Evolutionary conservation across 495 filamentous ascomycete genomes (phyloP).

Genomic region (Xylaria telfairii): DNA sequence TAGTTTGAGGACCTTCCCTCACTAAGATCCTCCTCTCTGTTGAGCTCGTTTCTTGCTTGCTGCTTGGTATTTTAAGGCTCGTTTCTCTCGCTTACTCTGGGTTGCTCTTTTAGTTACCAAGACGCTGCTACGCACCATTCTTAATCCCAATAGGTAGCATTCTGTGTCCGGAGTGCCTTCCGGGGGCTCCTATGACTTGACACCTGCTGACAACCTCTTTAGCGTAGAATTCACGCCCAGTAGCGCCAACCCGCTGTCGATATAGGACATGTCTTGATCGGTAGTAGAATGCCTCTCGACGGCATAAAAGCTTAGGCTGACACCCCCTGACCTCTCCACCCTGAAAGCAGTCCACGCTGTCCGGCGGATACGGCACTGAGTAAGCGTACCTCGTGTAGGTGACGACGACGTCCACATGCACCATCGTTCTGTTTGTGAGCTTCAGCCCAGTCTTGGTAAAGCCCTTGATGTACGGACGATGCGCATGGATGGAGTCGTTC

Average conservation of each 20-base stretch:
- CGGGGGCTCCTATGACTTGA: neutral
- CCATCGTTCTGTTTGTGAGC: slow-evolving; percentile 22
- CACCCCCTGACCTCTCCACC: slow-evolving; percentile 21
- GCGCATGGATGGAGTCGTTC: slow-evolving; percentile 26
- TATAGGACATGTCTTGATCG: slow-evolving; percentile 24
- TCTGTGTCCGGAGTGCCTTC: neutral
- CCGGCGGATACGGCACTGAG: slow-evolving; percentile 20
- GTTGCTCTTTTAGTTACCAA: slow-evolving; percentile 30
- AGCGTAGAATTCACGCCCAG: slow-evolving; percentile 16
- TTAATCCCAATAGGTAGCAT: slow-evolving; percentile 31
- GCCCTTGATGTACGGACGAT: slow-evolving; percentile 27
- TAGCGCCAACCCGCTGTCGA: slow-evolving; percentile 29
- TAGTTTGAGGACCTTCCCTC: too few species aligned
- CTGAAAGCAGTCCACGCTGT: slow-evolving; percentile 20
- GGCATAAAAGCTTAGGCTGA: slow-evolving; percentile 24
- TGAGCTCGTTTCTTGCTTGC: slow-evolving; percentile 28
- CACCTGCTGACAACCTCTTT: neutral
- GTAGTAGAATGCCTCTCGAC: slow-evolving; percentile 29
- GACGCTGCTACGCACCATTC: slow-evolving; percentile 32
- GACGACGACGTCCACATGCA: slow-evolving; percentile 29
- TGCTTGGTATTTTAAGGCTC: slow-evolving; percentile 23
- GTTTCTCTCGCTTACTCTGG: slow-evolving; percentile 29
- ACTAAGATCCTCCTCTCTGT: neutral
- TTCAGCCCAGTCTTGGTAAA: slow-evolving; percentile 24
- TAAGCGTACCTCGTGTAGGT: slow-evolving; percentile 33